A percentile compares a stretch with the other conserved stretches of the same genome.
Conservation (phyloP, 306 rosid genomes). For the Datisca glomerata region DNA sequence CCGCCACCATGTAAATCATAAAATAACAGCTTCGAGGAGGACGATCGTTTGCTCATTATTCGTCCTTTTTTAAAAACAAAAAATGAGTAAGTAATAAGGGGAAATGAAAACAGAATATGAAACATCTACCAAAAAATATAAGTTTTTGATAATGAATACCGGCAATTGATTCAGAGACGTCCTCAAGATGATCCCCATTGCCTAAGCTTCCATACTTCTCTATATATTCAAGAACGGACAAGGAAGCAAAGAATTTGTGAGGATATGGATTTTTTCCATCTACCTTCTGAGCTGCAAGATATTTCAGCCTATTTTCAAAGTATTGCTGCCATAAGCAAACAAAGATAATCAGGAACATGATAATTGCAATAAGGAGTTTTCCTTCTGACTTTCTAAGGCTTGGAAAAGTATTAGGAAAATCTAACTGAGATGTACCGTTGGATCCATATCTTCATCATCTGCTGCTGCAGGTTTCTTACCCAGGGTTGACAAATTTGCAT, state of each 20-base stretch:
- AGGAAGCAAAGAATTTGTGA: conserved; percentile 58
- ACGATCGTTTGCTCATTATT: conserved; percentile 57
- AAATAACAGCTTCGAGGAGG: conserved; percentile 59
- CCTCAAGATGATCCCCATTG: conserved; percentile 72
- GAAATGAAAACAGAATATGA: neutral
- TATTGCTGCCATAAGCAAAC: conserved; percentile 52
- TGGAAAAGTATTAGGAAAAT: neutral
- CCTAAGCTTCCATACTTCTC: conserved; percentile 32
- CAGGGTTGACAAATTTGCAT: conserved; percentile 35
- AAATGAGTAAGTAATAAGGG: neutral
- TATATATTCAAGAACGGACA: conserved; percentile 36
- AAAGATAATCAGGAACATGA: neutral
- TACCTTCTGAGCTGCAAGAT: conserved; percentile 40
- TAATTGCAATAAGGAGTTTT: neutral
- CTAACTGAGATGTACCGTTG: conserved; percentile 36
- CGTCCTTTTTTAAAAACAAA: conserved; percentile 22
- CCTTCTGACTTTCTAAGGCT: too few species aligned
- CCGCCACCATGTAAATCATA: conserved; percentile 60
- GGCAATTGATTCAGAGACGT: conserved; percentile 45
- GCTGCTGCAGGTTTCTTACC: conserved; percentile 34
- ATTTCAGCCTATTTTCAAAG: conserved; percentile 62
- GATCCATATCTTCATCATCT: conserved; percentile 89
- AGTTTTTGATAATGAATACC: conserved; percentile 25
- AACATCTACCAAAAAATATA: neutral
- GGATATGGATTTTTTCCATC: conserved; percentile 68